Base-by-base conservation (phyloP, 2,329 filamentous ascomycete genomes). In the Grosmannia clavigera region DNA sequence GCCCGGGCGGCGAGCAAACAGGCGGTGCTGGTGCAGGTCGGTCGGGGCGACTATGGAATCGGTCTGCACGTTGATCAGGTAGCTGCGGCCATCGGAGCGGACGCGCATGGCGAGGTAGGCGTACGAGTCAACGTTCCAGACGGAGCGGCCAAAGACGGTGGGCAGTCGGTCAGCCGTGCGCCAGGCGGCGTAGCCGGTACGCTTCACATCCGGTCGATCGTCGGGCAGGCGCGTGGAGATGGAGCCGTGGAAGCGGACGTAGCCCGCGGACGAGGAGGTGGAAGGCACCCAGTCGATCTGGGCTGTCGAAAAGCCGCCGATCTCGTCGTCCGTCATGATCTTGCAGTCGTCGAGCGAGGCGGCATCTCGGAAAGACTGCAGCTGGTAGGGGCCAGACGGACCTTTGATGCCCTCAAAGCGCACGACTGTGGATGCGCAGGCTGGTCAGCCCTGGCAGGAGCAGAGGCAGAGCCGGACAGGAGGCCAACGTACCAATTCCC, bases 11-110 rank as follows among this genome's bases (percentile, higher is more conserved):
- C 85, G 86, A 10, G 87, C 81, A 66, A 90, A 95, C 5, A 99
- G 74, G 57, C 94, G 80, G 72, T 99, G 94, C 71, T 99, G 94
- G 72, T 97, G 94, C 64, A 99, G 79, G 71, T 99, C 94, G n/a
- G 91, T 92, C 12, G 90, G 88, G 35, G 64, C 64, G 55, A 96
- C 89, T 60, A 99, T 86, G 1, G 88, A 89, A 70, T 99, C 92
- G 3, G 92, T 96, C 76, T 97, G 94, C 19, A 99, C 77, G 72
- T 99, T 99, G 68, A 99, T 84, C 61, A 96, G 90, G 76, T 97
- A 99, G 67, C 89, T 87, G 61, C 94, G 81, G 19, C 91, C 92
- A 70, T 97, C 94, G 3, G 89, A 92, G 71, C 91, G 94, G 67
- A 99, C 80, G 16, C 92, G 86, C 68, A 99, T 74, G 0, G 90